Percentiles rank a stretch among this genome's conserved stretches.
Evolutionary conservation across 495 filamentous ascomycete species (phyloP).

Genomic region (Penicillium antarcticum): DNA sequence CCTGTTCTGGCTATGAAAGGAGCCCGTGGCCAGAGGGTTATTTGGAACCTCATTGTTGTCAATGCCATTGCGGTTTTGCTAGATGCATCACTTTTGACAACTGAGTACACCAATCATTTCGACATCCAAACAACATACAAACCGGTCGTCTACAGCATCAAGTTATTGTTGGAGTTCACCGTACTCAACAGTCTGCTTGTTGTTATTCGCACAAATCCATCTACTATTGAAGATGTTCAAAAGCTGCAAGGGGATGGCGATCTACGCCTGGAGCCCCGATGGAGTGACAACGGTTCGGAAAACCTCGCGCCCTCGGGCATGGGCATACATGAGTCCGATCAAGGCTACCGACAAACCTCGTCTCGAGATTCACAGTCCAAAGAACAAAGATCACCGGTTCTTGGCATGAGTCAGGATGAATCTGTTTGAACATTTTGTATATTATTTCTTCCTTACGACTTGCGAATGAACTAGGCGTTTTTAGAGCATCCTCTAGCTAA

Average conservation of each 20-base stretch:
- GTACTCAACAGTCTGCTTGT: conserved; percentile 46
- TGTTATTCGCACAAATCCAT: conserved; percentile 8
- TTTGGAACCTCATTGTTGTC: conserved; percentile 42
- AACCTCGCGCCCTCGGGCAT: not conserved
- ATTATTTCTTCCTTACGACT: not conserved
- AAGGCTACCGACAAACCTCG: not conserved
- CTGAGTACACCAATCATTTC: conserved; percentile 35
- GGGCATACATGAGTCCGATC: not conserved
- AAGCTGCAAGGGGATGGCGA: not conserved
- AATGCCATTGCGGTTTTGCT: conserved; percentile 38
- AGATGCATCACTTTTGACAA: conserved; percentile 29
- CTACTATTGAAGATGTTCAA: conserved; percentile 8
- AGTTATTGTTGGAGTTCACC: conserved; percentile 50
- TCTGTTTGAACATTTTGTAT: not conserved
- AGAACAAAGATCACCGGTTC: not conserved
- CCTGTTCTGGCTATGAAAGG: conserved; percentile 26
- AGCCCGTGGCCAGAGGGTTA: conserved; percentile 27
- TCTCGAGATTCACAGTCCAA: not conserved
- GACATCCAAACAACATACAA: conserved; percentile 42
- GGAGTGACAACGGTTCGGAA: conserved; percentile 7
- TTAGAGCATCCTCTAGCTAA: too few species aligned
- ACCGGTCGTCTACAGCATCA: conserved; percentile 45
- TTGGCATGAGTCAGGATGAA: not conserved
- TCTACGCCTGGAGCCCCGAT: conserved; percentile 7
- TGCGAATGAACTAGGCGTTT: not conserved